A percentile compares a stretch with the other conserved stretches of the same genome.
phyloP scores from a whole-genome alignment of 352 stramenopile species.

The Globisporangium carolinianum region DNA sequence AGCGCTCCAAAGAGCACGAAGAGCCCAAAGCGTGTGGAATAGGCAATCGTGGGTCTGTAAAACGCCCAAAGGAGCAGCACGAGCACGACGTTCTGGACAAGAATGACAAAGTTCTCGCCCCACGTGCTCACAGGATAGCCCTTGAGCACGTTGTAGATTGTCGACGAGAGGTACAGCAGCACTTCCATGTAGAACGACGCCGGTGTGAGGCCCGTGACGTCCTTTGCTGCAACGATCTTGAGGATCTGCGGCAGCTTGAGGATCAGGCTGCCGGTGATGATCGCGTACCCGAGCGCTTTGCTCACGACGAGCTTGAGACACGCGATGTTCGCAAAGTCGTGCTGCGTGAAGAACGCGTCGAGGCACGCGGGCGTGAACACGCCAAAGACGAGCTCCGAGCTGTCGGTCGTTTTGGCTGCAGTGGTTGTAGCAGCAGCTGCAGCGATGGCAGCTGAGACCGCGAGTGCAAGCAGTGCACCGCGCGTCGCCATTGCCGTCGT shows the following conservation, averaged over 20 bases:
- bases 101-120: conserved; percentile 81
- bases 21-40: conserved; percentile 39
- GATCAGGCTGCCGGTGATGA: conserved; percentile 80
- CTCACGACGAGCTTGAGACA: conserved; percentile 82
- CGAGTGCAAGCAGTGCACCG: neutral
- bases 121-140: conserved; percentile 84
- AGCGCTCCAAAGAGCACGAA: conserved; percentile 40
- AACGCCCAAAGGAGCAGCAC: conserved; percentile 78
- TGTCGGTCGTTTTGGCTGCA: conserved; percentile 8
- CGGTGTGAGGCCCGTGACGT: conserved; percentile 80
- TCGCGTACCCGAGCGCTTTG: conserved; percentile 82
- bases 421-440: conserved; percentile 6
- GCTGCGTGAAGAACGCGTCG: conserved; percentile 68
- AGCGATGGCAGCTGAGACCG: conserved; percentile 1
- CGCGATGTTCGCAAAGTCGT: conserved; percentile 76
- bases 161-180: conserved; percentile 73
- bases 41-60: conserved; percentile 47
- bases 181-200: conserved; percentile 88
- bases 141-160: conserved; percentile 79
- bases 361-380: conserved; percentile 76
- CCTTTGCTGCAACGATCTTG: conserved; percentile 76
- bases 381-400: conserved; percentile 49
- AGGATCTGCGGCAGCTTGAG: conserved; percentile 88
- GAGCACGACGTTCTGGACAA: conserved; percentile 80
- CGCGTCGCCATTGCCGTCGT: neutral